Base-by-base conservation (phyloP, 2,329 filamentous ascomycete genomes). In the Colletotrichum kahawae region DNA sequence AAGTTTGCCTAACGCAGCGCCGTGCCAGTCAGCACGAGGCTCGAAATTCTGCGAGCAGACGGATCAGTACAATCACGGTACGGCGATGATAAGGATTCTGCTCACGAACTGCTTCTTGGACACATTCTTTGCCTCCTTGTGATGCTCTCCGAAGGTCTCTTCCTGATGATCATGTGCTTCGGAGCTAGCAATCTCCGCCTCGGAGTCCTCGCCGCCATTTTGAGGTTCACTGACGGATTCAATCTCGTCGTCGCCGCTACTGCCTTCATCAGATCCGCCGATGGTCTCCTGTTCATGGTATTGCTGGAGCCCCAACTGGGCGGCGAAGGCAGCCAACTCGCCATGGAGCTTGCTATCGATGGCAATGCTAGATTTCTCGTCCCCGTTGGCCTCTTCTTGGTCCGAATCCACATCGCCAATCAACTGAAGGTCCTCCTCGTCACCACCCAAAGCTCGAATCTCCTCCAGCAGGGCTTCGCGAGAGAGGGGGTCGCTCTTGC, bases 401-500 rank as follows among this genome's bases (percentile, higher is more conserved):
- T 86, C 85, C 5, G 86, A 87, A 38, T 85, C 83, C 14, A 77
- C 84, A 74, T 89, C 90, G 56, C 87, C 89, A 68, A 94, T 88
- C 38, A 94, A 87, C 43, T 91, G 89, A 57, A 93, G 81, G 77
- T 94, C 92, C 56, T 91, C 87, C 81, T 93, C 90, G 68, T 93
- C 91, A 16, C 92, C 92, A 5, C 92, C 92, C 2, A 94, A 85
- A 16, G 90, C 91, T 77, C 88, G 86, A 76, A 94, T 94, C 79
- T 94, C 92, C 71, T 91, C 88, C 9, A 94, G 83, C 6, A 94
- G 84, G 14, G 83, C 81, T 36, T 85, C 84, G n/a, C 82, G 78
- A 10, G 75, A 73, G 14, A 77, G 65, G 12, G 29, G 14, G 9
- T 63, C 57, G 14, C 48, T 59, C 13, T 59, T 67, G 31, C 60